phyloP scores from a whole-genome alignment of 1,139 yeast genomes.

The Debaryomyces subglobosus region DNA sequence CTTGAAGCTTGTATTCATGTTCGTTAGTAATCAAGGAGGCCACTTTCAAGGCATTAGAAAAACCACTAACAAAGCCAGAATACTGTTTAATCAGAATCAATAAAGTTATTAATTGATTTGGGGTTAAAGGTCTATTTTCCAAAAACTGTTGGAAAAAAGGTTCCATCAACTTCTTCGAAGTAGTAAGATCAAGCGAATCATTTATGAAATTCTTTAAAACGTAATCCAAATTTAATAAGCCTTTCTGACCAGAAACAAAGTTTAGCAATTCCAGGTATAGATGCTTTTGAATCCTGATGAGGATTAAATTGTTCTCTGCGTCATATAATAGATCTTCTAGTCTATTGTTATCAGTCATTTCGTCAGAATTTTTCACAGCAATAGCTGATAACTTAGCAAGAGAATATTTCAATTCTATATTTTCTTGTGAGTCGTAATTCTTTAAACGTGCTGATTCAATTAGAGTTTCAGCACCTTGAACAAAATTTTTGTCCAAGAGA shows the following conservation, averaged over 20 bases:
- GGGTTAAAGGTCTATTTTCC: constrained; percentile 41
- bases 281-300: constrained; percentile 51
- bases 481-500: constrained; percentile 53
- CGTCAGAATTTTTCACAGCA: constrained; percentile 24
- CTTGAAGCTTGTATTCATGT: constrained; percentile 21
- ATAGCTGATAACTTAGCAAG: constrained; percentile 64
- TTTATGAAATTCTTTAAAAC: constrained; percentile 27
- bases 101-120: constrained; percentile 55
- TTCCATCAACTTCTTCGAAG: constrained; percentile 23
- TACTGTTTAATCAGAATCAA: constrained; percentile 55
- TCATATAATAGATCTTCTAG: constrained; percentile 34
- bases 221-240: constrained; percentile 19
- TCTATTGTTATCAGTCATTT: constrained; percentile 1
- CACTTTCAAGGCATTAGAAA: constrained; percentile 39
- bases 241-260: constrained; percentile 24
- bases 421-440: constrained; percentile 45
- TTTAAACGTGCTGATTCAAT: constrained; percentile 37
- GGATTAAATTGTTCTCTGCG: constrained; percentile 52
- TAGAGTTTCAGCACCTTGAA: constrained; percentile 53
- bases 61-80: constrained; percentile 25
- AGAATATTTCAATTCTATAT: constrained; percentile 62
- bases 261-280: constrained; percentile 37
- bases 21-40: constrained; percentile 35
- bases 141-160: constrained; percentile 41
- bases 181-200: constrained; percentile 17